Conservation (phyloP, 108 stramenopile species). For the Stephanodiscus minutulus region DNA sequence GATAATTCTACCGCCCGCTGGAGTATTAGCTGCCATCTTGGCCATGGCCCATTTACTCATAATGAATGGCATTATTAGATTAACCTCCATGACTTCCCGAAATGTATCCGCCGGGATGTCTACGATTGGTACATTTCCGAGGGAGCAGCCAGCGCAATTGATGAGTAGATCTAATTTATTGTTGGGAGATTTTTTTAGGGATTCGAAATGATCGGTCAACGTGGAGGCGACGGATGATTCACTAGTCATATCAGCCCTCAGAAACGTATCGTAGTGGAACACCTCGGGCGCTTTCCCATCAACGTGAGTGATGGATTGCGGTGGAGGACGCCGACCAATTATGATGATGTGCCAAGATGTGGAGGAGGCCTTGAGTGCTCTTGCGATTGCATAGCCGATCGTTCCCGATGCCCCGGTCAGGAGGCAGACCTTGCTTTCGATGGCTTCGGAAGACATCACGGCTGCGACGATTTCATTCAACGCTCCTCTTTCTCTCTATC, state of each 20-base stretch:
- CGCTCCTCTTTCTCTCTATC: too few relatives aligned
- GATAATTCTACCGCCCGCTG: conserved; percentile 32
- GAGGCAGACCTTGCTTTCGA: conserved; percentile 27
- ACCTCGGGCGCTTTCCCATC: background rate
- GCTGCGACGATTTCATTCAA: too few relatives aligned
- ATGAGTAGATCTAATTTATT: conserved; percentile 40
- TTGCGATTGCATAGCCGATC: conserved; percentile 42
- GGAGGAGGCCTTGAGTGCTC: conserved; percentile 30
- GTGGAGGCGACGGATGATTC: conserved; percentile 28
- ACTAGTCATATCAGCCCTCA: conserved; percentile 26
- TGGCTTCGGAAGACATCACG: background rate
- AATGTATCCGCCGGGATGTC: conserved; percentile 35
- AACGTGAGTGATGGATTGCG: conserved; percentile 16
- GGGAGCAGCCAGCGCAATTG: conserved; percentile 44
- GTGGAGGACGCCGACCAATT: conserved; percentile 42
- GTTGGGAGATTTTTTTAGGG: conserved; percentile 23
- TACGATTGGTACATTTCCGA: conserved; percentile 40
- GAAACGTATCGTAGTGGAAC: conserved; percentile 31
- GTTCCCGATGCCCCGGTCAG: conserved; percentile 44
- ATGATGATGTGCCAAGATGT: conserved; percentile 38
- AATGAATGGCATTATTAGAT: conserved; percentile 38
- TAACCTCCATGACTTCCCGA: conserved; percentile 36
- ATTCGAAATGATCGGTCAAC: conserved; percentile 40
- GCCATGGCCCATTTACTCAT: conserved; percentile 34
- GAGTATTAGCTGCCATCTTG: conserved; percentile 25